A percentile compares a stretch with the other conserved stretches of the same genome.
Conservation (phyloP, 2,329 filamentous ascomycete species). For the Pseudogymnoascus sp. region DNA sequence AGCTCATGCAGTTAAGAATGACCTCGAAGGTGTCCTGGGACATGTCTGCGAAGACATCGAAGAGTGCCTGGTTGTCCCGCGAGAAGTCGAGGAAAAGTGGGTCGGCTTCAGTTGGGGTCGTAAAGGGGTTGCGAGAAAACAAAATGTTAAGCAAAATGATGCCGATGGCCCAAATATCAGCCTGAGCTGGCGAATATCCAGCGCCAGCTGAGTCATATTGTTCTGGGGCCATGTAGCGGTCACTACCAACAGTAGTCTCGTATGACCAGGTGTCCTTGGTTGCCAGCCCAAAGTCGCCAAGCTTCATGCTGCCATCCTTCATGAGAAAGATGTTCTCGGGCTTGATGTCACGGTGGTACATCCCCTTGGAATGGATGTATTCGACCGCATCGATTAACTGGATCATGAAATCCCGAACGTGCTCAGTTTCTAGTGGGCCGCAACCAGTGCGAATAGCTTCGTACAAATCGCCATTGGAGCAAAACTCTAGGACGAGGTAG, state of each 20-base stretch:
- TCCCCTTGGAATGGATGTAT: constrained; percentile 81
- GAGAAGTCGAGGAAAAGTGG: constrained; percentile 89
- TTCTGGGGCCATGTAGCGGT: constrained; percentile 98
- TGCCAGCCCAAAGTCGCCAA: constrained; percentile 92
- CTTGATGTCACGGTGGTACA: constrained; percentile 98
- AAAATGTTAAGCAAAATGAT: constrained; percentile 94
- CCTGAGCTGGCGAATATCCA: constrained; percentile 87
- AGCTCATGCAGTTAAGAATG: constrained; percentile 78
- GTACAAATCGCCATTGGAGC: constrained; percentile 90
- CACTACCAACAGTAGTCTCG: constrained; percentile 90
- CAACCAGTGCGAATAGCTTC: constrained; percentile 88
- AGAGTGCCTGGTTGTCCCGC: constrained; percentile 87
- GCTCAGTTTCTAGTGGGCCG: constrained; percentile 87
- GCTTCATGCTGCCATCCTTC: constrained; percentile 81
- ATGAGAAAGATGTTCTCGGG: constrained; percentile 98
- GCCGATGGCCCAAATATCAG: constrained; percentile 94
- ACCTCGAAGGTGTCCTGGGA: constrained; percentile 97
- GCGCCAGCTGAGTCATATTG: constrained; percentile 84
- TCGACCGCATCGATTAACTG: constrained; percentile 84
- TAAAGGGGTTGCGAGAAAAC: constrained; percentile 95
- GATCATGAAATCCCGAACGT: constrained; percentile 95
- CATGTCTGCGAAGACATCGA: constrained; percentile 98
- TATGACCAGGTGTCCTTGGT: constrained; percentile 85
- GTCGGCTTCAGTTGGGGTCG: constrained; percentile 81
- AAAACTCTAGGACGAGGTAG: constrained; percentile 93